Base-by-base conservation (phyloP, 2,329 filamentous ascomycete genomes). In the Sphaceloma murrayae region DNA sequence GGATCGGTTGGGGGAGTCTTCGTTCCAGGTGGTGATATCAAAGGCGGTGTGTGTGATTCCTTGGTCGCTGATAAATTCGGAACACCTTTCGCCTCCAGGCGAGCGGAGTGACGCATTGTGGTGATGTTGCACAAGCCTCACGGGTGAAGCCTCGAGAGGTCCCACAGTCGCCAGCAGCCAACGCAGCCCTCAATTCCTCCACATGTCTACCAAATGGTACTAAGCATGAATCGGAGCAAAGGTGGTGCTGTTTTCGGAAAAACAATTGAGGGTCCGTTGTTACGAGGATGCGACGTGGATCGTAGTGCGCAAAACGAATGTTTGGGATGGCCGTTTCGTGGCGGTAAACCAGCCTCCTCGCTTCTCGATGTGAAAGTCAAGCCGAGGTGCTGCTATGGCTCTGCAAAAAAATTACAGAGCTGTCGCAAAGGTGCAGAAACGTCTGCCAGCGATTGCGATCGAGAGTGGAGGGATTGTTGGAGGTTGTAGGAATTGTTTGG, bases 1-100 rank as follows among this genome's bases (percentile, higher is more conserved):
- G 54, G 67, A 50, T 70, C 66, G 10, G 72, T 76, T 5, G 75
- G 74, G 18, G 76, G 75, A 17, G 75, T 79, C 55, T 74, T 77
- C 18, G 74, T 75, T 43, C 72, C 68, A 16, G 74, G 72, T 29
- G 76, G 75, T 33, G 76, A 73, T 22, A 71, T 62, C 16, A 71
- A 57, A 4, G 66, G 60, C 3, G 69, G 67, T 26, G 68, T 71
- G 19, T 59, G 61, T 34, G 58, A 52, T 32, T 60, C 58, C 5
- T 60, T 56, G 10, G 18, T 29, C 22, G 46, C 39, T 17, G 42
- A 45, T 9, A 45, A 16, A 17, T 45, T 45, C 2, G 42, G 31
- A 3, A 45, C 31, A 32, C 42, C 42, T 13, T 45, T 45, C 9
- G 42, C 42, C 21, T 45, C 42, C 11, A 45, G 32, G 22, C 42